phyloP scores from a whole-genome alignment of 768 basidiomycete species.

The Royoungia palumana region DNA sequence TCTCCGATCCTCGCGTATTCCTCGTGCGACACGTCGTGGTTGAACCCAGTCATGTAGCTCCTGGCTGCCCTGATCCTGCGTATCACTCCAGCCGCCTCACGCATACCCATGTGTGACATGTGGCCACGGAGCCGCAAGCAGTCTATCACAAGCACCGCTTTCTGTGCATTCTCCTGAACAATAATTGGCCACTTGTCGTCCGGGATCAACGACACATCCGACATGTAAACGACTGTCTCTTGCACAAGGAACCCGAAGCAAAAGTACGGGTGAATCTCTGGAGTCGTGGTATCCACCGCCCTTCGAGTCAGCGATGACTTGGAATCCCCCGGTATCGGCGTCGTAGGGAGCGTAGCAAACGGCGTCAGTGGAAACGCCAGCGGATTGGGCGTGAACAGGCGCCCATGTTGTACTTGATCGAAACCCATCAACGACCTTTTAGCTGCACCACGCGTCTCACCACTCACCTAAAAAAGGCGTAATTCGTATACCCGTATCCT shows the following conservation, averaged over 20 bases:
- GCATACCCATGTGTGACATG: conserved; percentile 79
- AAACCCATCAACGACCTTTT: conserved; percentile 1
- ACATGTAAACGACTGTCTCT: conserved; percentile 68
- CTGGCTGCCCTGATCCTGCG: conserved; percentile 54
- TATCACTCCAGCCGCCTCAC: conserved; percentile 54
- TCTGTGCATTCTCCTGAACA: conserved; percentile 18
- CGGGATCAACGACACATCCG: conserved; percentile 81
- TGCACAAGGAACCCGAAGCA: conserved; percentile 71
- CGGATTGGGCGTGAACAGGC: conserved; percentile 48
- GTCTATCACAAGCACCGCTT: conserved; percentile 69
- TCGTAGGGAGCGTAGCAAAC: conserved; percentile 33
- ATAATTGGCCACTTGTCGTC: conserved; percentile 62
- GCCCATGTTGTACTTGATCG: conserved; percentile 67
- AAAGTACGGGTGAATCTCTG: conserved; percentile 51
- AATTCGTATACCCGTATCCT: conserved; percentile 56
- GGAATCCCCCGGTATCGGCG: conserved; percentile 32
- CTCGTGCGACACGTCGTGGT: conserved; percentile 74
- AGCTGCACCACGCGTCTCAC: neutral
- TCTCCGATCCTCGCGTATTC: conserved; percentile 69
- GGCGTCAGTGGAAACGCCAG: conserved; percentile 43
- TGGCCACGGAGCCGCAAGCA: conserved; percentile 65
- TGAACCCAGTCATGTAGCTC: conserved; percentile 74
- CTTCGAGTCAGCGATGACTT: conserved; percentile 26
- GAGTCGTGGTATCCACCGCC: neutral
- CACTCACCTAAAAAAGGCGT: conserved; percentile 64